Base-by-base conservation (phyloP, 2,329 filamentous ascomycete genomes). In the Coniella vitis region DNA sequence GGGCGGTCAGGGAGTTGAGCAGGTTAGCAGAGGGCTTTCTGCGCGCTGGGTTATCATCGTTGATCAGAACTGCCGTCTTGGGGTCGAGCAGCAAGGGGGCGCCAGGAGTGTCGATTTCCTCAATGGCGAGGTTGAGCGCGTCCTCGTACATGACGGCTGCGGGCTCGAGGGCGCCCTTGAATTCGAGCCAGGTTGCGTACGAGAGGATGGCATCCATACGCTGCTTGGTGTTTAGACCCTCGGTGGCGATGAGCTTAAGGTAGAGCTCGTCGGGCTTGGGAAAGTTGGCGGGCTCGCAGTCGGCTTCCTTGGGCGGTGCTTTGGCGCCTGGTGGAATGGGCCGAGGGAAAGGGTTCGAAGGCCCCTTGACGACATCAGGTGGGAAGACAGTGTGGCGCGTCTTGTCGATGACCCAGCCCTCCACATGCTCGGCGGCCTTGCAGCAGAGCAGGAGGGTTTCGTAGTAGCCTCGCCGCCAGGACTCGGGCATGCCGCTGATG, bases 401-500 rank as follows among this genome's bases (percentile, higher is more conserved):
- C 38, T 68, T 80, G 64, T 95, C 89, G 38, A 76, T 73, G 14
- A 94, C 73, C 76, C 84, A 89, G 41, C 85, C 86, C 55, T 95
- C 87, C 20, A 94, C 69, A 57, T 90, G 81, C 66, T 96, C 90
- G 4, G 89, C 83, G 0, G 84, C 81, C 56, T 80, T 79, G 1
- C 85, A 90, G 52, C 81, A 80, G 10, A 84, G 76, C 80, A 96
- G 87, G 40, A 96, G 69, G 3, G 83, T 77, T 60, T 94, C 82
- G 60, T 85, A 90, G 66, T 97, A 97, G 1, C 89, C 90, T 48
- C 87, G 75, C 58, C 85, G 75, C 91, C 90, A 97, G 43, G 84
- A 74, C 65, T 94, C 88, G 54, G 82, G 84, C 70, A 90, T 95
- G 7, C 68, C 75, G 1, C 79, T 79, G 48, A 93, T 71, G 62